Evolutionary conservation across 768 basidiomycete genomes (phyloP).

Genomic region (Polyporus arcularius): DNA sequence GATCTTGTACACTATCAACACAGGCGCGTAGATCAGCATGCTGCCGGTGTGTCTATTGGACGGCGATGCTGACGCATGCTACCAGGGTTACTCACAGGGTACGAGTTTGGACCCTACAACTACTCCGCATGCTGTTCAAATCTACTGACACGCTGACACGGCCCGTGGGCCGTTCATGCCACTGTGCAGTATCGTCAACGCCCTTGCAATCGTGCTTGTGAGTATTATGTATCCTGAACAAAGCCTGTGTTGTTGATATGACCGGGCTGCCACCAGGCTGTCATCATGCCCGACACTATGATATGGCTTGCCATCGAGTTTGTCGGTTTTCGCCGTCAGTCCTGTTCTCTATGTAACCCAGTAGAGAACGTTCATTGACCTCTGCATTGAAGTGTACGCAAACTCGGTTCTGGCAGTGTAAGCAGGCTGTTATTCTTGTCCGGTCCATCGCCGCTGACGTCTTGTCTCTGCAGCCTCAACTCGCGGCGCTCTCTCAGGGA

Average conservation of each 20-base stretch:
- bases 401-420: constrained; percentile 1
- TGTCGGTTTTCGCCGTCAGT: not conserved
- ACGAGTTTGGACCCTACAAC: not conserved
- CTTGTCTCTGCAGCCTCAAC: not conserved
- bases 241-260: no score
- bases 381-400: not conserved
- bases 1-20: not conserved
- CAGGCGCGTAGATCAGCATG: not conserved
- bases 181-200: not conserved
- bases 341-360: not conserved
- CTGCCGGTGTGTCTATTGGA: not conserved
- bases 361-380: not conserved
- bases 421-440: not conserved
- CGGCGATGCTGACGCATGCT: no score
- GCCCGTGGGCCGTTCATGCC: no score
- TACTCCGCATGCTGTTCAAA: not conserved
- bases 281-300: not conserved
- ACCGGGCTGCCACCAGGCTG: not conserved
- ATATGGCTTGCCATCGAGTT: not conserved
- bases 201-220: not conserved
- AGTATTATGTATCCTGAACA: not conserved
- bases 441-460: no score
- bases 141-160: not conserved
- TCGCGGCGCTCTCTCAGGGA: not conserved
- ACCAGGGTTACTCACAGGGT: not conserved